Evolutionary conservation across 441 rosid genomes (phyloP), one percentile per base, ranked within the genome.

Genomic region (Oxalis stricta): DNA sequence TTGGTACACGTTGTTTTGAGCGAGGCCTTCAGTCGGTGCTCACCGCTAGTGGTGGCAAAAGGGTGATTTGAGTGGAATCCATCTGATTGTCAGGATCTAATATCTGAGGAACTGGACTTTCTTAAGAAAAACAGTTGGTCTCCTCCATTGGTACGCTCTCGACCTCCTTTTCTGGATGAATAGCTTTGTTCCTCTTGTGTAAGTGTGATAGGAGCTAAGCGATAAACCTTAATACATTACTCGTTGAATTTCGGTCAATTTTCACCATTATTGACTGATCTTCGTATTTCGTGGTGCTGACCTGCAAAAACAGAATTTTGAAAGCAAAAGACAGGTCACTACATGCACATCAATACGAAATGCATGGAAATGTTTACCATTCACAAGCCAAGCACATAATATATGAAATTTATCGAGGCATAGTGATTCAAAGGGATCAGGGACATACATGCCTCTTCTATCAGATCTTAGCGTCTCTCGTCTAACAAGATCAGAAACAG

Each of bases 391-490:
- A 40, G 12, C 28, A 9, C 13, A 24, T 16, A 14, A 14, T 18
- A 8, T 5, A 5, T 4, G 19, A 21, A 21, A 1, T 12, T 3
- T 32, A 20, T 22, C n/a, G n/a, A n/a, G 3, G 1, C 8, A 26
- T 1, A 26, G 10, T 6, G 10, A 26, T 5, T 26, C 31, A 42
- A 2, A 21, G 24, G 39, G 14, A 10, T 19, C 46, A 63, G 63
- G 69, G 63, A 72, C 98, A 64, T 85, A 85, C 98, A 91, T 85
- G 96, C 98, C 96, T 83, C 98, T 80, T 80, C 94, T 77, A 79
- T 83, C 95, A 18, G 96, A 85, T 75, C 94, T 72, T 11, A 91
- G 71, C 68, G 85, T 94, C 45, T 96, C 96, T 6, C 96, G 94
- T 57, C 95, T 80, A 42, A 91, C 98, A 53, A 91, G 94, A 72